phyloP scores from a whole-genome alignment of 2,329 filamentous ascomycete species.

The Cladosporium sp. region DNA sequence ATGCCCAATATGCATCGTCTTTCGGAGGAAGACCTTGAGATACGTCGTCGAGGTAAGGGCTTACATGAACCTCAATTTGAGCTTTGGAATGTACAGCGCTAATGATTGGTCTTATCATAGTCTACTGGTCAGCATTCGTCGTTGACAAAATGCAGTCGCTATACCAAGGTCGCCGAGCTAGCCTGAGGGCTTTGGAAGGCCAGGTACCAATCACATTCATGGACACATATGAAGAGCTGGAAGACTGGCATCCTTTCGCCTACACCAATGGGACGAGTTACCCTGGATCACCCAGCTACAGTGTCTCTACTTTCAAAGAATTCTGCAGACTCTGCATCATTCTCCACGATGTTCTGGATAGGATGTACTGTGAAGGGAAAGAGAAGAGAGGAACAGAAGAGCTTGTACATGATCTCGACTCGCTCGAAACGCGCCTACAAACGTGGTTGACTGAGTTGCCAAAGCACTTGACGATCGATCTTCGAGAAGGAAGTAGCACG shows the following conservation, averaged over 20 bases:
- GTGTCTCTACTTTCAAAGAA: constrained; percentile 16
- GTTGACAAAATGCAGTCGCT: constrained; percentile 17
- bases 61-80: no score
- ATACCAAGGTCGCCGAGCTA: constrained; percentile 15
- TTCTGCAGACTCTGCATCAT: constrained; percentile 14
- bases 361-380: constrained; percentile 13
- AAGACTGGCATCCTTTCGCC: constrained; percentile 13
- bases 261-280: constrained; percentile 13
- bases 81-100: background rate
- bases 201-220: constrained; percentile 11
- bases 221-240: constrained; percentile 16
- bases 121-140: constrained; percentile 18
- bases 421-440: constrained; percentile 1
- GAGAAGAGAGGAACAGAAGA: constrained; percentile 11
- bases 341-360: constrained; percentile 4
- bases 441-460: constrained; percentile 7
- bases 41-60: constrained; percentile 2
- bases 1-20: constrained; percentile 34
- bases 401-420: constrained; percentile 2
- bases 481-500: background rate
- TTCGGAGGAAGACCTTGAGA: constrained; percentile 14
- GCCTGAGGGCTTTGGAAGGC: constrained; percentile 3
- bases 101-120: background rate
- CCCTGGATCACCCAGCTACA: constrained; percentile 17
- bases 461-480: constrained; percentile 9